Evolutionary conservation across 2,329 filamentous ascomycete species (phyloP), one percentile per base, ranked within the genome.

Genomic region (Monilinia polystroma): DNA sequence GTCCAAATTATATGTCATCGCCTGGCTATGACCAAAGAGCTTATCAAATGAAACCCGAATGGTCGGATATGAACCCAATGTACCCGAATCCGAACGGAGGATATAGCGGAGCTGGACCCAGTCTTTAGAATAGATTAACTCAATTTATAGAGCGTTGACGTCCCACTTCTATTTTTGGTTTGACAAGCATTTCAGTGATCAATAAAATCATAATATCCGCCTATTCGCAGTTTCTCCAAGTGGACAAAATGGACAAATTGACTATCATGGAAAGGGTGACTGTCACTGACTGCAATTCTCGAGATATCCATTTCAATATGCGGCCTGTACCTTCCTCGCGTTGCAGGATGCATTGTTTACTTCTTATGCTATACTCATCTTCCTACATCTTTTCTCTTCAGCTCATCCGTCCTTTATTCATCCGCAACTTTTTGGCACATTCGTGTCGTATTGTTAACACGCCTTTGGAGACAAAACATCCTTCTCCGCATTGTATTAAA

Each of bases 21-120:
- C 62, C 69, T 38, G 64, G 59, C 1, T 75, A 71, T 58, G 73
- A 73, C 35, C 69, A 69, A n/a, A 67, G 69, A 43, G 68, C 67
- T 38, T 70, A 68, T 32, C 54, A 70, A 20, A 68, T 67, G 41
- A 55, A 60, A 20, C 67, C 70, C n/a, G 69, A 71, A 18, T 73
- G 72, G 71, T 47, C 68, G 7, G 69, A 68, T 57, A 70, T 69
- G 66, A 69, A 68, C 20, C 38, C 60, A 2, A 62, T 64, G 20
- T 73, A 69, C 60, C 45, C 63, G 14, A 71, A 69, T 63, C 49
- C 58, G 41, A 63, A 67, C 54, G 26, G 60, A 29, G 67, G 68
- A 56, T 68, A 64, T 18, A 68, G 68, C 3, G 62, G 69, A 63
- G 68, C 64, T 5, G 68, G 69, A 43, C 53, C 63, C 11, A 43